These are phyloP conservation scores for Plasmodium reichenowi DNA, from an alignment of 169 alveolate species.

Conservation along the genomic window DNA sequence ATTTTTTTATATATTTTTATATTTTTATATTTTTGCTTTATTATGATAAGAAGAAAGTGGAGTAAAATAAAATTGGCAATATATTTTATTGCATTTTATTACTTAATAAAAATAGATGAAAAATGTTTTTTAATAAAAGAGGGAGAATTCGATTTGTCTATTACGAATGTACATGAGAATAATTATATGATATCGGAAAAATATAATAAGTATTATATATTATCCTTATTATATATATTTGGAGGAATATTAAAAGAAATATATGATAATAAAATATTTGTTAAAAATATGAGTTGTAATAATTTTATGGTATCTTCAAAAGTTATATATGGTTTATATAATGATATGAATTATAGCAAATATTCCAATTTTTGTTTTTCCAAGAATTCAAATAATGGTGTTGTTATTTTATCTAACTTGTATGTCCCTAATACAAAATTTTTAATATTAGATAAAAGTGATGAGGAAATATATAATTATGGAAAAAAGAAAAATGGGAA, in stretches of 20 bases:
- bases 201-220: conserved; percentile 2
- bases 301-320: conserved; percentile 35
- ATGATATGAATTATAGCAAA: conserved; percentile 23
- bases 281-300: not conserved
- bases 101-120: not conserved
- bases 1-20: not conserved
- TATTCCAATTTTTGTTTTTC: conserved; percentile 33
- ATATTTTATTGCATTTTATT: conserved; percentile 2
- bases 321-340: conserved; percentile 64
- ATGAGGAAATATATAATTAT: conserved; percentile 47
- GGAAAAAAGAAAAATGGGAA: conserved; percentile 40
- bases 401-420: conserved; percentile 5
- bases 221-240: not conserved
- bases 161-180: not conserved
- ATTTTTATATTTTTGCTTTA: not conserved
- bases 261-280: not conserved
- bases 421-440: conserved; percentile 40
- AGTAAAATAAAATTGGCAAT: not conserved
- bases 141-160: not conserved
- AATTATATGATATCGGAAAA: not conserved
- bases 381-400: conserved; percentile 21
- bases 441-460: conserved; percentile 31
- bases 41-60: not conserved
- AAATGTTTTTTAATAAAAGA: not conserved
- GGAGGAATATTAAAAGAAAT: not conserved